These are phyloP conservation scores for Entomophthora muscae DNA, from an alignment of 371 early-diverging fungal species.

Conservation along the genomic window DNA sequence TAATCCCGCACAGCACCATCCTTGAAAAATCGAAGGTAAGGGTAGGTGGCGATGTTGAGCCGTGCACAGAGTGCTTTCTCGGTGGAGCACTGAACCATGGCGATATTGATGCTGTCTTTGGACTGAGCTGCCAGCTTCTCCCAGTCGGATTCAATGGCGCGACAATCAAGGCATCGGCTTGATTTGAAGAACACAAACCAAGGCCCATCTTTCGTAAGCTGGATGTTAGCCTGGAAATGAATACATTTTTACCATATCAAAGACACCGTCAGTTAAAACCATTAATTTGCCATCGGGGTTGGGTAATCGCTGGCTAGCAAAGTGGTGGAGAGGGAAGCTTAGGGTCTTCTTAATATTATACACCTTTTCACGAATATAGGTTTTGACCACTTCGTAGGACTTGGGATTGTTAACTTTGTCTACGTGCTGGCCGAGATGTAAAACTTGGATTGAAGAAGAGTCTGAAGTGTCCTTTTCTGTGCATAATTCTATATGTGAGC, in stretches of 20 bases:
- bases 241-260: no score
- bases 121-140: background rate
- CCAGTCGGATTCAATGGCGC: background rate
- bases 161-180: background rate
- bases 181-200: constrained; percentile 11
- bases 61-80: background rate
- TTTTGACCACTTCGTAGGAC: background rate
- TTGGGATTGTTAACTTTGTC: background rate
- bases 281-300: constrained; percentile 25
- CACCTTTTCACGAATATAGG: background rate
- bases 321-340: background rate
- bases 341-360: background rate
- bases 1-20: background rate
- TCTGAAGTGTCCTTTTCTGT: background rate
- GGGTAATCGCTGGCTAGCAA: background rate
- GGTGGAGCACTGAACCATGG: background rate
- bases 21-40: background rate
- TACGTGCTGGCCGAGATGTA: background rate
- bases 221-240: no score
- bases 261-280: constrained; percentile 19
- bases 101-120: background rate
- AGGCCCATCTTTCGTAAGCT: constrained; percentile 16
- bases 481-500: background rate
- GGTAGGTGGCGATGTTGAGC: background rate
- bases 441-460: background rate